Evolutionary conservation across 345 rosid genomes (phyloP), one percentile per base, ranked within the genome.

Genomic region (Aethionema arabicum): DNA sequence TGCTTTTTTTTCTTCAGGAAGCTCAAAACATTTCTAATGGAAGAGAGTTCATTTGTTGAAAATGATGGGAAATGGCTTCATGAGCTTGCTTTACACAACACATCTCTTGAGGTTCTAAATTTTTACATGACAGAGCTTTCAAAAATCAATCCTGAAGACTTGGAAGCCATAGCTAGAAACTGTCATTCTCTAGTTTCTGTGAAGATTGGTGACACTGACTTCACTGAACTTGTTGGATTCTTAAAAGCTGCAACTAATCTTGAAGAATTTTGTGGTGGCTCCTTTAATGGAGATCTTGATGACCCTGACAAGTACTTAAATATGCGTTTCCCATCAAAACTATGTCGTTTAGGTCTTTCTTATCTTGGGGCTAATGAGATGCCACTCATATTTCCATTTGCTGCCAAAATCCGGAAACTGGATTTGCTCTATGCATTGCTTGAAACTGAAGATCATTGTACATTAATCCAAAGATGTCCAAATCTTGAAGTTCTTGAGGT

Each of bases 401-500:
- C 99, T 9, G 70, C 86, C 14, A 55, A 65, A 48, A 85, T 93
- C 43, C 86, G 78, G 44, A 90, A 83, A 76, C 67, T 93, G 78
- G 97, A 93, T 76, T 93, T 93, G 51, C 90, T 90, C 44, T 90
- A 83, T 70, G 86, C 92, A 4, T 76, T 93, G 56, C 90, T 90
- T 3, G 85, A 79, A 73, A 79, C 90, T 0, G 95, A 87, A 36
- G 99, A 86, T 76, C 95, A 85, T 63, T 93, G 99, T 58, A 42
- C 63, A 29, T 77, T 93, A 63, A 84, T 93, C 73, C 85, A 84
- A 65, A 76, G 51, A 70, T 93, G 97, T 73, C 87, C 90, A 68
- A 83, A 87, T 79, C 66, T 93, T 59, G 97, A 93, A 82, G 78
- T 87, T 78, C 91, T 93, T 5, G 97, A 93, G 98, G 98, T 92